Conservation (phyloP, 352 stramenopile species). For the Pythium biforme region DNA sequence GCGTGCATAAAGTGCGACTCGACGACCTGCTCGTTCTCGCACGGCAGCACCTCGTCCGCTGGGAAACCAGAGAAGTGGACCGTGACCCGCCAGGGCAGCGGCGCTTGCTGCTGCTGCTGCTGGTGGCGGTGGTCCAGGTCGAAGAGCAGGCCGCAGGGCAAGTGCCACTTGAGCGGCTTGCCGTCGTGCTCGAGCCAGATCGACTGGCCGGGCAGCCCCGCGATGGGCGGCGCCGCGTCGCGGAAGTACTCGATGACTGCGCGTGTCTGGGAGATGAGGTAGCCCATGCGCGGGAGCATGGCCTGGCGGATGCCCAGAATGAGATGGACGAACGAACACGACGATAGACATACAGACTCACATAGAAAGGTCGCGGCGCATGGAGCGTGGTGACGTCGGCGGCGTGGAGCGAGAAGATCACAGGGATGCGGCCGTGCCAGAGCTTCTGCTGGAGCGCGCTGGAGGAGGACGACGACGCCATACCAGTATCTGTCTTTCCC, state of each 20-base stretch:
- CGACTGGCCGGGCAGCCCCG: slow-evolving; percentile 41
- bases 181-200: slow-evolving; percentile 76
- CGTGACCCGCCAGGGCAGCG: slow-evolving; percentile 64
- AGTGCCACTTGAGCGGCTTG: slow-evolving; percentile 71
- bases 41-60: slow-evolving; percentile 57
- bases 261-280: slow-evolving; percentile 68
- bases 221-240: slow-evolving; percentile 65
- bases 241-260: slow-evolving; percentile 79
- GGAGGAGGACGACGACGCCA: background rate
- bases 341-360: slow-evolving; percentile 27
- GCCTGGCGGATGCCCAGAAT: slow-evolving; percentile 31
- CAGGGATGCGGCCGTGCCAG: slow-evolving; percentile 66
- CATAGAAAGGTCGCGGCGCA: slow-evolving; percentile 75
- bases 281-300: slow-evolving; percentile 83
- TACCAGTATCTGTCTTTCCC: background rate
- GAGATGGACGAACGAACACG: too few species aligned
- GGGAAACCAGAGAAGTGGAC: slow-evolving; percentile 84
- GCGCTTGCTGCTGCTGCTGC: slow-evolving; percentile 6
- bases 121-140: slow-evolving; percentile 38
- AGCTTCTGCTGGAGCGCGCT: slow-evolving; percentile 35
- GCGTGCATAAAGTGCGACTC: slow-evolving; percentile 87
- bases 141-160: slow-evolving; percentile 73
- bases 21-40: slow-evolving; percentile 71
- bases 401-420: slow-evolving; percentile 71
- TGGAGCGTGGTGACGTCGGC: slow-evolving; percentile 82